Base-by-base conservation (phyloP, 2,329 filamentous ascomycete genomes). In the Exophiala alcalophila region DNA sequence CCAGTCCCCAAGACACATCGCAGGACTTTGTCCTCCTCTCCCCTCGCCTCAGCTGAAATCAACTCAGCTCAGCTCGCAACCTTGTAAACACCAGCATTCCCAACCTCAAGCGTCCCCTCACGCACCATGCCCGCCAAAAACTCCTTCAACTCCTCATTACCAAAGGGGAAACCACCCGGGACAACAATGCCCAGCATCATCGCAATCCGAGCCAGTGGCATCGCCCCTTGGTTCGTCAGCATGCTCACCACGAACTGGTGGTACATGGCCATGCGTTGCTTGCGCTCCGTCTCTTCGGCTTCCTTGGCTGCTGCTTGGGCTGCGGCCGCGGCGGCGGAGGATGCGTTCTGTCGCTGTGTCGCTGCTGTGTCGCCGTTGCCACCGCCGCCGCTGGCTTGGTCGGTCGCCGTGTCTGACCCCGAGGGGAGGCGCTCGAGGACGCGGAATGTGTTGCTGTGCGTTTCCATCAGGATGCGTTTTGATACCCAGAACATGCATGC, bases 151-250 rank as follows among this genome's bases (percentile, higher is more conserved):
- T 97, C 90, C 61, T 95, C 90, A 58, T 86, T 86, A 49, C 84
- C 87, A 76, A 88, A 95, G 0, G 86, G 80, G 61, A 95, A 96
- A 2, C 89, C 90, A 9, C 88, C 88, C 0, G 86, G 79, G 38
- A 96, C 81, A 45, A 91, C 77, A 76, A 97, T 91, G 66, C 87
- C 88, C 74, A 98, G 76, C 87, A 97, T 96, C 83, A 90, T 94
- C 6, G 81, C 76, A 53, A 98, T 94, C 61, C 89, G 79, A 41
- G 74, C 74, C 46, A 90, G 69, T 36, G 86, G 83, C 86, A 96
- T 92, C 19, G 84, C 80, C 12, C 84, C 84, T 56, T 88, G 84
- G 64, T 96, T 96, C 49, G 88, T 96, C 65, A 98, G 70, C 92
- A 98, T 97, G 37, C 87, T 88, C 43, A 89, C 73, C 45, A 98